A percentile compares a stretch with the other conserved stretches of the same genome.
These are phyloP conservation scores for Apiospora sp. DNA, from an alignment of 2,329 filamentous ascomycete genomes.

Conservation along the genomic window DNA sequence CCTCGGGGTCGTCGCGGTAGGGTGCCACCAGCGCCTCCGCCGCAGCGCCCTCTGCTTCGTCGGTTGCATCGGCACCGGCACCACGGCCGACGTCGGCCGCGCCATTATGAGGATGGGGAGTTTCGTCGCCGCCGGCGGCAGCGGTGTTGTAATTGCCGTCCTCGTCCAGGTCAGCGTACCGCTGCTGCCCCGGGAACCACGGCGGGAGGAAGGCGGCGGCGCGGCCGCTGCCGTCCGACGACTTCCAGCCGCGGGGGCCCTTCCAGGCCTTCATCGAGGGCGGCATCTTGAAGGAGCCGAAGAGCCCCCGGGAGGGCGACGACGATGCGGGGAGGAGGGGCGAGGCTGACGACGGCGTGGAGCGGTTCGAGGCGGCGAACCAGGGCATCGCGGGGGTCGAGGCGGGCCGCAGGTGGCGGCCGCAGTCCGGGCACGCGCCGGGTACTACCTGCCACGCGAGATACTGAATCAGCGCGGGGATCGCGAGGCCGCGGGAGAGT, in stretches of 20 bases:
- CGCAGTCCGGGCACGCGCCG: slow-evolving; percentile 51
- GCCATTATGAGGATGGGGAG: not conserved
- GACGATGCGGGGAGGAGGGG: not conserved
- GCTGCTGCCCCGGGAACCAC: slow-evolving; percentile 6
- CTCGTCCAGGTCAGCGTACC: not conserved
- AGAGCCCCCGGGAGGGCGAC: not conserved
- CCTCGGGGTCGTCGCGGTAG: slow-evolving; percentile 29
- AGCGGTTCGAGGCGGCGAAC: slow-evolving; percentile 27
- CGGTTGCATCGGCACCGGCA: not conserved
- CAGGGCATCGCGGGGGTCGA: slow-evolving; percentile 34
- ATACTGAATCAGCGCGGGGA: slow-evolving; percentile 48
- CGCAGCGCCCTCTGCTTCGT: not conserved
- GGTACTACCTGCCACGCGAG: slow-evolving; percentile 49
- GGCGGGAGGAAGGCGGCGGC: slow-evolving; percentile 11
- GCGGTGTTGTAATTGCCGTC: not conserved
- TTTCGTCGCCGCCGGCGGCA: not conserved
- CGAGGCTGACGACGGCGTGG: slow-evolving; percentile 21
- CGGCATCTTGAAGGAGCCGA: slow-evolving; percentile 42
- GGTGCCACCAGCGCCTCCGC: slow-evolving; percentile 23
- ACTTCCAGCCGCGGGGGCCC: slow-evolving; percentile 28
- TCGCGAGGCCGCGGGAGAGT: slow-evolving; percentile 50
- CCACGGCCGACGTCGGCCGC: not conserved
- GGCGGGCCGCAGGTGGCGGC: slow-evolving; percentile 46
- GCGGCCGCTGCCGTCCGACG: slow-evolving; percentile 20
- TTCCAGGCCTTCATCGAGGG: slow-evolving; percentile 19